Base-by-base conservation (phyloP, 2,329 filamentous ascomycete genomes). In the Colletotrichum scovillei region DNA sequence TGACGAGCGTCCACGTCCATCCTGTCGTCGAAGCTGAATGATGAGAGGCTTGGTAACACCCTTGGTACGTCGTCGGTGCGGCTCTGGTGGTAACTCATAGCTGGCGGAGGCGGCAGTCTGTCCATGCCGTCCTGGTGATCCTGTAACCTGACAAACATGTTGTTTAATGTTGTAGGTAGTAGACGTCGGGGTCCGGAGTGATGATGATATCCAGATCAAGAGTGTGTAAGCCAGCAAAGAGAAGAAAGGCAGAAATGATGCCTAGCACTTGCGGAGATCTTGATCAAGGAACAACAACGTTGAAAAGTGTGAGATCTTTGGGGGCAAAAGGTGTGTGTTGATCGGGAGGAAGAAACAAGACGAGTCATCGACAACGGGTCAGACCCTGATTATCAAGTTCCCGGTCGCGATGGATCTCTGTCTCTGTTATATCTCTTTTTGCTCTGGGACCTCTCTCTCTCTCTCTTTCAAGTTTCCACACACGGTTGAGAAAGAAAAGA, bases 361-460 rank as follows among this genome's bases (percentile, higher is more conserved):
- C 74, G 74, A 64, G 72, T 67, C 69, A 74, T 69, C 66, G 69
- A 75, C 74, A 75, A 73, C 66, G 72, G 74, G 66, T 67, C 74
- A 75, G 69, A 75, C 74, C 74, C 72, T 75, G 65, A 66, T 65
- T 67, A 69, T 70, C 65, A 70, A 69, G 46, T 59, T 26, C 35
- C 26, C 71, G 66, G 69, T 63, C 63, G 67, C 53, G 67, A 74
- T 74, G 71, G 71, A 74, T 66, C 73, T 68, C 28, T 75, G 65
- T 74, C 71, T 73, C 64, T 74, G 67, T 75, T 75, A 75, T 75
- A 75, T 66, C 60, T 63, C 64, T 67, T 75, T 70, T 73, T 64
- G 32, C 38, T 56, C 63, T 57, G 24, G 30, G 38, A 42, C 38
- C 32, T 35, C 32, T 16, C 38, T 46, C 46, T n/a, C 32, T 16